A percentile compares a stretch with the other conserved stretches of the same genome.
Conservation (phyloP, 2,329 filamentous ascomycete species). For the Aspergillus fumigatus region DNA sequence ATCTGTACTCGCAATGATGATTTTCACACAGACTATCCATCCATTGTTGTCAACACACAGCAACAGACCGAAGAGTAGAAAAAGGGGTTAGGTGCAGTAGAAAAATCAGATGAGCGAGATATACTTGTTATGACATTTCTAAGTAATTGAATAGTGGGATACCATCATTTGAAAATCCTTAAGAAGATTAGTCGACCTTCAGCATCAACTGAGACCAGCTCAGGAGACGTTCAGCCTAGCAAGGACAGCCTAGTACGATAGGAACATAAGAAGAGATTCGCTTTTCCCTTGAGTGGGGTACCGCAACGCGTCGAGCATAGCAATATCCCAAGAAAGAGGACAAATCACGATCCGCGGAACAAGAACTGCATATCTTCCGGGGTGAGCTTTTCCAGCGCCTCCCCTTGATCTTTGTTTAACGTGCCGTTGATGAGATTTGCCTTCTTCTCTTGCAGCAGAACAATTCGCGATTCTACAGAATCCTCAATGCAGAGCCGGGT, state of each 20-base stretch:
- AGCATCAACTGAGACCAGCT: background rate
- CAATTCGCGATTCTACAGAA: slow-evolving; percentile 92
- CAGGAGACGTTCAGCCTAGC: background rate
- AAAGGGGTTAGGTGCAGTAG: too few species aligned
- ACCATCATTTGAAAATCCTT: background rate
- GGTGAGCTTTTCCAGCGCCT: slow-evolving; percentile 85
- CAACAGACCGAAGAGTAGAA: too few species aligned
- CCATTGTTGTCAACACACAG: too few species aligned
- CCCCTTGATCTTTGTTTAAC: slow-evolving; percentile 79
- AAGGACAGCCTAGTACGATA: background rate
- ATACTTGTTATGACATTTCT: too few species aligned
- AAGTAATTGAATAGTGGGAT: background rate
- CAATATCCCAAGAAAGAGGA: background rate
- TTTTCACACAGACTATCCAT: too few species aligned
- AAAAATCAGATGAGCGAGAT: too few species aligned
- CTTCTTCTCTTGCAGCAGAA: slow-evolving; percentile 96
- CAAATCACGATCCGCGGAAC: slow-evolving; percentile 66
- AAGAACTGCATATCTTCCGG: slow-evolving; percentile 94
- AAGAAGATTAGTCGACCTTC: background rate
- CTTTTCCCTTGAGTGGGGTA: background rate
- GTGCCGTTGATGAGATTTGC: slow-evolving; percentile 96
- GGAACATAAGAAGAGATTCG: background rate
- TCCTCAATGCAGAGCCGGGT: slow-evolving; percentile 95
- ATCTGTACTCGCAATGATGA: too few species aligned
- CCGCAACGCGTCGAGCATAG: background rate